Base-by-base conservation (phyloP, 768 basidiomycete species). In the Panaeolus papilionaceus region DNA sequence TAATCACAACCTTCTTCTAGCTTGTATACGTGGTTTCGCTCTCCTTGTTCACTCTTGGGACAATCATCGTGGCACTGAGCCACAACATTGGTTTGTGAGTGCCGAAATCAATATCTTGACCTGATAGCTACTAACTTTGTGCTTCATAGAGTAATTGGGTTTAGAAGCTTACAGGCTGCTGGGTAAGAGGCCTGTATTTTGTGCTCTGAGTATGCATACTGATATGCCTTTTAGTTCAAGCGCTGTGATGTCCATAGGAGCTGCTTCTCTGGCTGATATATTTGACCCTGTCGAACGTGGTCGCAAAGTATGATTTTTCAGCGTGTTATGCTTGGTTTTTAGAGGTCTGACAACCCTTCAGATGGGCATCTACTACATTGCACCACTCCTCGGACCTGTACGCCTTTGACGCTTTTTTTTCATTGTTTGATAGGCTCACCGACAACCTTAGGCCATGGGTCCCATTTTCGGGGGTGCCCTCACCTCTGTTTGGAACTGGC, bases 331-430 rank as follows among this genome's bases (percentile, higher is more conserved):
- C 49, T 20, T 10, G 23, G 14, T 3, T 23, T 20, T 5, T 61
- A 26, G 58, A 14, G 8, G 28, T 16, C 39, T 51, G 4, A 58
- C 18, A 8, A 20, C 64, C 2, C 18, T 14, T 16, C 11, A 84
- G 84, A 90, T 95, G 86, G 94, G 94, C 0, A 80, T 93, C 8
- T 95, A 89, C 77, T 94, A 92, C 70, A 88, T 89, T 12, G 89
- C 93, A 18, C 93, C 93, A 0, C 84, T 94, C 20, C 85, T 95
- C 20, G 93, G 93, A 2, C 88, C 89, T 1, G 85, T 84, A 66
- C 71, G 79, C 69, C 20, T 58, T 62, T 61, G 33, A 23, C 1
- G 16, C 10, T 14, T 77, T 9, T 64, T 23, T 14, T 6, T 45
- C 62, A 14, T 23, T 63, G 26, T 40, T 26, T 42, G 4, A 9